Evolutionary conservation across 1,284 basidiomycete species (phyloP).

Genomic region (Spongiforma sp.): DNA sequence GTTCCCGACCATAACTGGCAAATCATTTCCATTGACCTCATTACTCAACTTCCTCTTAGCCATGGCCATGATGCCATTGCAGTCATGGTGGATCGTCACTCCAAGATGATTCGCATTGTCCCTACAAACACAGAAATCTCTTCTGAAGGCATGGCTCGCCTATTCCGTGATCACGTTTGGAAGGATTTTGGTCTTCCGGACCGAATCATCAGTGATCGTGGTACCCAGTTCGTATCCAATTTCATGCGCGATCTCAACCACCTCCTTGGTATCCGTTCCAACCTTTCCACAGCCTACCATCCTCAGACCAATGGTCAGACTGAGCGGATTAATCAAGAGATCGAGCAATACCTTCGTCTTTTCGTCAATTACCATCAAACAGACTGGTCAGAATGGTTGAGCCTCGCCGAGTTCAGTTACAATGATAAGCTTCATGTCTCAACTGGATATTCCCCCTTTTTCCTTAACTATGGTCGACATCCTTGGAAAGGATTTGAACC

Average conservation of each 20-base stretch:
- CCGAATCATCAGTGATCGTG: constrained; percentile 3
- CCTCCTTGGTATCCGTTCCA: background rate
- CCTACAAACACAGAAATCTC: background rate
- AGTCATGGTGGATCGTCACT: background rate
- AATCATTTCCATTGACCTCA: background rate
- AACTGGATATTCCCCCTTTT: background rate
- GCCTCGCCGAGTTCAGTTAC: constrained; percentile 3
- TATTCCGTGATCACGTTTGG: background rate
- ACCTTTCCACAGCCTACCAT: constrained; percentile 23
- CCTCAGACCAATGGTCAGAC: constrained; percentile 22
- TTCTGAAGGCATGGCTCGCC: background rate
- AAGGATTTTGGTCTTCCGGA: background rate
- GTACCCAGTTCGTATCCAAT: background rate
- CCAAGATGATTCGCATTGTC: background rate
- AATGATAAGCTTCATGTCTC: background rate
- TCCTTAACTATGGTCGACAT: constrained; percentile 21
- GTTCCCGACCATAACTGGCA: background rate
- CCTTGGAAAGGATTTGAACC: background rate
- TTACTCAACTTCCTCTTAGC: background rate
- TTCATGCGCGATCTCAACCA: background rate
- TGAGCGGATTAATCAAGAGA: constrained; percentile 45
- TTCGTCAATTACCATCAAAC: constrained; percentile 23
- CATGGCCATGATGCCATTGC: background rate
- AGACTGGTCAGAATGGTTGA: constrained; percentile 8
- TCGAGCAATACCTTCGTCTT: constrained; percentile 43